Evolutionary conservation across 1,284 basidiomycete species (phyloP).

Genomic region (Pterulicium gracile): DNA sequence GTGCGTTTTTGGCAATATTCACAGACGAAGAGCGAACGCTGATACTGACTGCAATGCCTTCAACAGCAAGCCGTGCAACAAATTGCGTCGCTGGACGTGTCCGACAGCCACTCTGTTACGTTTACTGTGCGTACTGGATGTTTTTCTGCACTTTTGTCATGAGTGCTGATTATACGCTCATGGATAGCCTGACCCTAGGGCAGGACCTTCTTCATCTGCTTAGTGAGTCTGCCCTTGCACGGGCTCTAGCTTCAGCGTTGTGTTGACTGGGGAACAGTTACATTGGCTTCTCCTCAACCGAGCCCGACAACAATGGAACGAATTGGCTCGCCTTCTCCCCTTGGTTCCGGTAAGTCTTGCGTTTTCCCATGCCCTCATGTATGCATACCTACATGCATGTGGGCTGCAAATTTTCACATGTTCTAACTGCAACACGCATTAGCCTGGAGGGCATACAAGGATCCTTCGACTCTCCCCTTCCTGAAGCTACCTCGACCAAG

Average conservation of each 20-base stretch:
- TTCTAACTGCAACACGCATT: background rate
- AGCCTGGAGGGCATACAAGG: conserved; percentile 52
- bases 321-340: conserved; percentile 39
- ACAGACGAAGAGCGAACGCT: conserved; percentile 3
- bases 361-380: conserved; percentile 33
- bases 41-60: conserved; percentile 27
- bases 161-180: background rate
- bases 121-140: background rate
- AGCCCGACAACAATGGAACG: conserved; percentile 23
- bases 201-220: conserved; percentile 19
- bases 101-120: background rate
- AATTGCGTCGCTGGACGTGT: conserved; percentile 6
- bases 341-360: conserved; percentile 40
- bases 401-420: background rate
- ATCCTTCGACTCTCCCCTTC: conserved; percentile 34
- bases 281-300: conserved; percentile 41
- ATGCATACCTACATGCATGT: background rate
- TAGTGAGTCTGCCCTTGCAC: too few species aligned
- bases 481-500: conserved; percentile 35
- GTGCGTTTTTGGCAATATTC: conserved; percentile 22
- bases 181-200: conserved; percentile 21
- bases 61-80: conserved; percentile 34
- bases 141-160: background rate
- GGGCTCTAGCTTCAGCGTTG: conserved; percentile 1
- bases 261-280: conserved; percentile 30